Evolutionary conservation across 305 asterid genomes (phyloP), one percentile per base, ranked within the genome.

Genomic region (Lippia alba): DNA sequence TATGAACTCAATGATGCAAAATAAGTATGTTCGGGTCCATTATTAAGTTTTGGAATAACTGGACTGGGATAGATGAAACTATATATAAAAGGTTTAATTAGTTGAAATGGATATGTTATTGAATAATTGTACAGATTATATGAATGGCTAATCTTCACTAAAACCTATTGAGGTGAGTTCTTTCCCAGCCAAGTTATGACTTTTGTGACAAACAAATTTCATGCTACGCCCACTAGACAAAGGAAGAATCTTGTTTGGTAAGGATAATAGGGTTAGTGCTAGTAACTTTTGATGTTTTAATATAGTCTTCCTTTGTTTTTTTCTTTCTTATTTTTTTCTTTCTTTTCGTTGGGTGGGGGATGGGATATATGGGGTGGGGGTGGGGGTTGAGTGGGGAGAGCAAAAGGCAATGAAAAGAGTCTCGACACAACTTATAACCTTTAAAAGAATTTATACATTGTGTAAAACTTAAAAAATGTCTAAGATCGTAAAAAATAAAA

Each of bases 241-340:
- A 41, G 55, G 41, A 44, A 2, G 54, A 61, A 61, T 61, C 67
- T 61, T 61, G 6, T 61, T 61, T 61, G 67, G 67, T 41, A 17
- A 61, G 17, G 54, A 41, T 40, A 41, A 9, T 17, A 17, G 7
- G 17, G 5, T 61, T 41, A 40, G 51, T 39, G 34, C 51, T 8
- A 61, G 32, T 59, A 34, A 40, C 51, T 61, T 61, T 61, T 39
- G 33, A 39, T 60, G 6, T n/a, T 60, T 17, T 16, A 4, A 15
- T 2, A 49, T 49, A 49, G 40, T 49, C 4, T 10, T 49, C 12
- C 14, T 9, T 49, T 49, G 14, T 4, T 44, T 44, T 5, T 8
- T 44, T 7, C 5, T 2, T 49, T 12, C 1, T 49, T 49, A 12
- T 4, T 44, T 44, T 5, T 8, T 44, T 7, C 0, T 12, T 48